Evolutionary conservation across 345 rosid genomes (phyloP).

Genomic region (Rhodamnia rubescens): DNA sequence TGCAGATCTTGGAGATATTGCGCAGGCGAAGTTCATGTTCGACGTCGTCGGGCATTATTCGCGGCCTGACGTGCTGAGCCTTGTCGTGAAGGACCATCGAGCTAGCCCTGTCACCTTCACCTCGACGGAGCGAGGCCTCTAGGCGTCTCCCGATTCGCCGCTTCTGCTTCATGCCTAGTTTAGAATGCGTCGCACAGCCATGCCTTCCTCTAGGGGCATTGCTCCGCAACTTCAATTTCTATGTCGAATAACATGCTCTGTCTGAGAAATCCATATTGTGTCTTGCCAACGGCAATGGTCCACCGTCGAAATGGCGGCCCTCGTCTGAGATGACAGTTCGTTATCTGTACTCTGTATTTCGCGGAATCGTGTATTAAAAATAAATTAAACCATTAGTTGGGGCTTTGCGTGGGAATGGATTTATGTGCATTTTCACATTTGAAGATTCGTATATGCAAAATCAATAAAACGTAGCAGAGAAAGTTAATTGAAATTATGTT

Average conservation of each 20-base stretch:
- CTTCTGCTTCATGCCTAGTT: neutral
- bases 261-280: neutral
- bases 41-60: slow-evolving; percentile 92
- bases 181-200: neutral
- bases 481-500: neutral
- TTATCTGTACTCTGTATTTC: neutral
- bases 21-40: slow-evolving; percentile 68
- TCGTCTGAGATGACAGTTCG: neutral
- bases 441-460: neutral
- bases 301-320: neutral
- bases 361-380: neutral
- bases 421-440: neutral
- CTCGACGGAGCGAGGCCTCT: slow-evolving; percentile 7
- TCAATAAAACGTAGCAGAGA: neutral
- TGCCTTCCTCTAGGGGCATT: neutral
- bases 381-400: neutral
- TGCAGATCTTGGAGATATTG: slow-evolving; percentile 89
- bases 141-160: neutral
- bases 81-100: slow-evolving; percentile 72
- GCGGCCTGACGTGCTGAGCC: slow-evolving; percentile 88
- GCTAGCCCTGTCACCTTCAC: slow-evolving; percentile 53
- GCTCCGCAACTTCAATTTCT: neutral
- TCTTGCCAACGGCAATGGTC: neutral
- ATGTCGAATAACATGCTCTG: neutral
- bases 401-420: neutral